Conservation (phyloP, 1,284 basidiomycete genomes). For the Marasmius tenuissimus region DNA sequence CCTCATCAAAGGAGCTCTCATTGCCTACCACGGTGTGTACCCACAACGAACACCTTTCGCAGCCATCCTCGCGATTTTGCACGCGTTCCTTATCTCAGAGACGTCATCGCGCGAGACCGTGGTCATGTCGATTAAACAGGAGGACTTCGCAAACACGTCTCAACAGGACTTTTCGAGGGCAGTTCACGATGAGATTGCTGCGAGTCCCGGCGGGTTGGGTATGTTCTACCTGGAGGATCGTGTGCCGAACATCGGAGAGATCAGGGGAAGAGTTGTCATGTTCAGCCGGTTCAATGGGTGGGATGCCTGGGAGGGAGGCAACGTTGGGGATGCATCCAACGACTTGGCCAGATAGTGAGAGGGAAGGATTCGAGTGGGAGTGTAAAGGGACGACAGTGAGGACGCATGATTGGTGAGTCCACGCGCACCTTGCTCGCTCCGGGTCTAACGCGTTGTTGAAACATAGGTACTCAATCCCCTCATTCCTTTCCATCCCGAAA, state of each 20-base stretch:
- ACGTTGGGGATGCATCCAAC: constrained; percentile 79
- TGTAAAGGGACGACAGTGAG: constrained; percentile 66
- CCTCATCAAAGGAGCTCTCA: constrained; percentile 59
- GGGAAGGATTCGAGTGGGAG: constrained; percentile 73
- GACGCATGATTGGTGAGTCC: constrained; percentile 79
- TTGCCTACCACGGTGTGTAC: constrained; percentile 79
- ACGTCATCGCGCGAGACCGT: constrained; percentile 66
- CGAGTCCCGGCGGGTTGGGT: constrained; percentile 53
- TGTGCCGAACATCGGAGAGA: constrained; percentile 78
- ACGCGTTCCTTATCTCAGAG: constrained; percentile 64
- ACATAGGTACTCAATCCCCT: constrained; percentile 72
- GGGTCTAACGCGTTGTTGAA: constrained; percentile 4
- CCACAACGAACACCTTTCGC: constrained; percentile 71
- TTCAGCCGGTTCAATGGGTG: constrained; percentile 67
- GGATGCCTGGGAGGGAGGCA: constrained; percentile 50
- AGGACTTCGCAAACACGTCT: constrained; percentile 55
- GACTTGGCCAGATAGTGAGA: constrained; percentile 77
- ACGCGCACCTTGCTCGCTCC: not conserved
- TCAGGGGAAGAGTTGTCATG: constrained; percentile 78
- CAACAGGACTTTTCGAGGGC: constrained; percentile 57
- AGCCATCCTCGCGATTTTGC: constrained; percentile 57
- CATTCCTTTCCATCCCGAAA: constrained; percentile 78
- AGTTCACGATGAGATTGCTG: constrained; percentile 64
- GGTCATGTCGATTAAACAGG: constrained; percentile 86
- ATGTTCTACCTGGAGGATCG: constrained; percentile 83